A percentile compares a stretch with the other conserved stretches of the same genome.
Evolutionary conservation across 208 protist genomes (phyloP).

Genomic region (Acanthamoeba lenticulata): DNA sequence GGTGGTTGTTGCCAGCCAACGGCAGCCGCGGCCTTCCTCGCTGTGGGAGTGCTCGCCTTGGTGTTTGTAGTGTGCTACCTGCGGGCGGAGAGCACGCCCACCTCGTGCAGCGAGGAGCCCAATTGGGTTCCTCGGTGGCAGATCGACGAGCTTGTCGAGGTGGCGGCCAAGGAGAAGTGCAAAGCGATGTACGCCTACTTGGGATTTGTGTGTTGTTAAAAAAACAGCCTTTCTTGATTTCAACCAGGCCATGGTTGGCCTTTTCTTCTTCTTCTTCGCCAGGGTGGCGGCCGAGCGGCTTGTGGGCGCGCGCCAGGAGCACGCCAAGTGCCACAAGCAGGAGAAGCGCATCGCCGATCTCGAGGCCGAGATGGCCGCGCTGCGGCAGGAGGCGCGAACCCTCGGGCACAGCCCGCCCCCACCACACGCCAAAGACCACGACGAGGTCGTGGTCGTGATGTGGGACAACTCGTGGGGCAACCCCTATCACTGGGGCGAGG

Average conservation of each 20-base stretch:
- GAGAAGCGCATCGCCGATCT: background rate
- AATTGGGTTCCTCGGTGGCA: background rate
- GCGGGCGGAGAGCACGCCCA: no score
- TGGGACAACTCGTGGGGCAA: slow-evolving; percentile 64
- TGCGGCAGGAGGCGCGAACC: background rate
- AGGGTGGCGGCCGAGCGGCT: background rate
- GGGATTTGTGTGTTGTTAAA: background rate
- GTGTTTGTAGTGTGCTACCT: no score
- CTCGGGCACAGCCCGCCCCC: background rate
- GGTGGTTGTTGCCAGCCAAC: no score
- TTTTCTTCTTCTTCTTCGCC: background rate
- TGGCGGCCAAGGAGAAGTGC: background rate
- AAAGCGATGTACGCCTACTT: background rate
- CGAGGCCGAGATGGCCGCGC: background rate
- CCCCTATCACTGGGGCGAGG: slow-evolving; percentile 43
- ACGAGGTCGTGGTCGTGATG: slow-evolving; percentile 22
- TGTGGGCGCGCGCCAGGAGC: background rate
- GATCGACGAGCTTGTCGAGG: background rate
- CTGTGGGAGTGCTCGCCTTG: background rate
- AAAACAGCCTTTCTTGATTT: background rate
- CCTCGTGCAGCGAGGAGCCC: background rate
- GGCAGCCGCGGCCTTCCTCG: no score
- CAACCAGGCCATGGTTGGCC: no score
- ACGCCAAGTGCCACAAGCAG: background rate
- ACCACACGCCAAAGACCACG: background rate